phyloP scores from a whole-genome alignment of 2,329 filamentous ascomycete genomes.

The Akanthomyces muscarius region DNA sequence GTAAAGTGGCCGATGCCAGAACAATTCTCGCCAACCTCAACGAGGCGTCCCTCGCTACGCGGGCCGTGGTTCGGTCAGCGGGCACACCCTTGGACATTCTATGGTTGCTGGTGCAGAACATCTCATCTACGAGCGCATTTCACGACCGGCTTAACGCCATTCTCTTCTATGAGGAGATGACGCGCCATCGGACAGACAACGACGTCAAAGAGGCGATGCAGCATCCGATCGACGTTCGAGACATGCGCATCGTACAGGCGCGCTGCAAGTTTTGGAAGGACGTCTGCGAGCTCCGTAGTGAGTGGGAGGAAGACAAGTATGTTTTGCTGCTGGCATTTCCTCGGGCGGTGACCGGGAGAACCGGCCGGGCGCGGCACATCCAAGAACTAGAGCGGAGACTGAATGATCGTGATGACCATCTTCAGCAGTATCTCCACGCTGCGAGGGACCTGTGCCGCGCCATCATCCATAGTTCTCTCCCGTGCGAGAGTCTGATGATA shows the following conservation, averaged over 20 bases:
- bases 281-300: background rate
- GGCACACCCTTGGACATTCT: conserved; percentile 1
- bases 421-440: background rate
- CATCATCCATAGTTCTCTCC: conserved; percentile 1
- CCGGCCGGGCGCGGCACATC: background rate
- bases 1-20: background rate
- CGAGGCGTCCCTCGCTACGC: background rate
- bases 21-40: background rate
- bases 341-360: background rate
- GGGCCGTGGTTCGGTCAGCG: background rate
- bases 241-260: conserved; percentile 4
- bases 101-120: conserved; percentile 7
- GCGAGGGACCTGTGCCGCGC: background rate
- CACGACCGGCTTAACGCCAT: conserved; percentile 9
- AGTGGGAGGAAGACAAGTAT: conserved; percentile 7
- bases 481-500: conserved; percentile 7
- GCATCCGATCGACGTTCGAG: background rate
- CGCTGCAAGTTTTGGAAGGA: conserved; percentile 15
- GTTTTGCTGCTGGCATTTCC: conserved; percentile 1
- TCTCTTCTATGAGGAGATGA: conserved; percentile 8
- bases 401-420: background rate
- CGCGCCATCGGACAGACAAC: background rate
- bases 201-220: conserved; percentile 1
- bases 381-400: background rate
- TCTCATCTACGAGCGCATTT: background rate